These are phyloP conservation scores for Mitragyna speciosa DNA, from an alignment of 257 asterid genomes.

Conservation along the genomic window DNA sequence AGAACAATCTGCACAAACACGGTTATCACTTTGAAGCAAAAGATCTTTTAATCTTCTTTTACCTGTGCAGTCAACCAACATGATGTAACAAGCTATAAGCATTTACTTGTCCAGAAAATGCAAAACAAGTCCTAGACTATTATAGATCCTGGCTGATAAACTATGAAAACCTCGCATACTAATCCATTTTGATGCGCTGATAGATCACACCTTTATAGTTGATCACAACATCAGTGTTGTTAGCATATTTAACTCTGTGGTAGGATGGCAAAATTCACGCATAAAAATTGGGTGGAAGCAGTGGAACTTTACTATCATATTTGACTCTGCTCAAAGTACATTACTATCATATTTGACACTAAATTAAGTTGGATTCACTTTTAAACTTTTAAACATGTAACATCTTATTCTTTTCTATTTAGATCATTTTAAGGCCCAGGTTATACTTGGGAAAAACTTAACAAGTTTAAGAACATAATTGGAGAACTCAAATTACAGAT, in stretches of 20 bases:
- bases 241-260: not conserved
- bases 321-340: not conserved
- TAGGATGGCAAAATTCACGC: not conserved
- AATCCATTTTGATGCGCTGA: not conserved
- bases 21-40: slow-evolving; percentile 70
- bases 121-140: not conserved
- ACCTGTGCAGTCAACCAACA: slow-evolving; percentile 39
- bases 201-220: not conserved
- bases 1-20: slow-evolving; percentile 93
- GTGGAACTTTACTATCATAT: no score
- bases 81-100: not conserved
- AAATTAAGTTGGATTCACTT: not conserved
- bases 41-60: slow-evolving; percentile 80
- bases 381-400: not conserved
- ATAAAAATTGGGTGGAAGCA: not conserved
- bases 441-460: not conserved
- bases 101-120: not conserved
- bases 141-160: not conserved
- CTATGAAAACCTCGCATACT: not conserved
- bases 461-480: not conserved
- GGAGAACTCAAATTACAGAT: not conserved
- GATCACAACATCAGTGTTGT: not conserved
- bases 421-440: not conserved
- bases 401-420: not conserved
- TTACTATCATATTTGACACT: not conserved